Evolutionary conservation across 208 protist species (phyloP), one percentile per base, ranked within the genome.

Genomic region (Borovskyia barvae): DNA sequence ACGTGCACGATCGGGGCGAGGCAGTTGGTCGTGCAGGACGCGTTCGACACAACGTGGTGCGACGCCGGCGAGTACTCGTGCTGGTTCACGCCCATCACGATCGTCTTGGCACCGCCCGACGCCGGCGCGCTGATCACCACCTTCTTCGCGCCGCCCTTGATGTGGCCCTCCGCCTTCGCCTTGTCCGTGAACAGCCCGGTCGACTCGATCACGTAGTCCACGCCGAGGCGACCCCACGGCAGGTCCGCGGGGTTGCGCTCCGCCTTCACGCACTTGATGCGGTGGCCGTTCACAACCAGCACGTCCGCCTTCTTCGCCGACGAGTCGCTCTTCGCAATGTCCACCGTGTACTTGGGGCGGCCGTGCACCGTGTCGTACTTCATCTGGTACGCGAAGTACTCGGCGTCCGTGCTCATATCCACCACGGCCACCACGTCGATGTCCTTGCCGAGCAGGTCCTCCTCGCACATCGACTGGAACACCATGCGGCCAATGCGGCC

Each of bases 21-120:
- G 90, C 99, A 99, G 95, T 99, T 99, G 66, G 98, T 99, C 57
- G 99, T 99, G 93, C 98, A 99, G 37, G 98, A 99, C 39, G 98
- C 98, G 80, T 99, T 99, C 15, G 94, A 99, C 52, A 99, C 82
- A 22, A 99, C 77, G 49, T 93, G 62, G 51, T 93, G 72, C 49
- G 68, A 74, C 26, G 79, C 49, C n/a, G 68, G 51, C 54, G 88
- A 84, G 77, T 97, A 99, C 50, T 88, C 70, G 8, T 97, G 55
- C 63, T 99, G 66, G 84, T 99, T 99, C 40, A 99, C 97, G 63
- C 98, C 98, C 81, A 99, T 98, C 57, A 99, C 98, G 59, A 99
- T 96, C 69, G 96, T 99, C 69, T 97, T 98, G 15, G 92, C 86
- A 39, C 71, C 85, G 54, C 99, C 98, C 8, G 81, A 84, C 25